A percentile compares a stretch with the other conserved stretches of the same genome.
Conservation (phyloP, 495 filamentous ascomycete genomes). For the Aspergillus haitiensis region DNA sequence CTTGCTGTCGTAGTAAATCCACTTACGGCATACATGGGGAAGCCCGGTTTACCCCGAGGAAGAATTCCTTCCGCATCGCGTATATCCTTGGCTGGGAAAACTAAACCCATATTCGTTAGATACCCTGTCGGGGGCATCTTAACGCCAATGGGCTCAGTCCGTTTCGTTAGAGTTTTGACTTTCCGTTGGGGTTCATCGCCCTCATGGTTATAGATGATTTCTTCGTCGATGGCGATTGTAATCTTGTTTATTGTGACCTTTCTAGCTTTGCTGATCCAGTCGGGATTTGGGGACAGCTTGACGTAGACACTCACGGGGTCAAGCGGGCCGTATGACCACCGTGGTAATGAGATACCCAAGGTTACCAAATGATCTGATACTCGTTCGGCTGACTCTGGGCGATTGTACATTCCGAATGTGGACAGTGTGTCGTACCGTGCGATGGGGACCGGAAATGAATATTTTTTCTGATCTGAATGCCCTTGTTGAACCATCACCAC, state of each 20-base stretch:
- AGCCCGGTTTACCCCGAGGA: slow-evolving; percentile 78
- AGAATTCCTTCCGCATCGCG: slow-evolving; percentile 87
- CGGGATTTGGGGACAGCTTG: slow-evolving; percentile 85
- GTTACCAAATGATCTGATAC: slow-evolving; percentile 90
- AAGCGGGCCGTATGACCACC: slow-evolving; percentile 94
- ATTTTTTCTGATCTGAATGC: slow-evolving; percentile 79
- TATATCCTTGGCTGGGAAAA: slow-evolving; percentile 88
- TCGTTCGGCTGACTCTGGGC: slow-evolving; percentile 80
- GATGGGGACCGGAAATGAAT: slow-evolving; percentile 86
- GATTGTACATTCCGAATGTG: slow-evolving; percentile 99
- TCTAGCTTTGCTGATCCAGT: slow-evolving; percentile 85
- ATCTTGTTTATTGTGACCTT: slow-evolving; percentile 94
- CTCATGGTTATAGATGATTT: slow-evolving; percentile 96
- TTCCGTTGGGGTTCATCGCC: slow-evolving; percentile 96
- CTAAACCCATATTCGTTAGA: slow-evolving; percentile 83
- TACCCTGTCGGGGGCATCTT: slow-evolving; percentile 87
- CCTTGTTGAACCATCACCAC: slow-evolving; percentile 95
- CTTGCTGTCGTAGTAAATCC: slow-evolving; percentile 93
- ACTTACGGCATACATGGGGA: slow-evolving; percentile 83
- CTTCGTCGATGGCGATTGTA: slow-evolving; percentile 91
- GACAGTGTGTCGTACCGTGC: slow-evolving; percentile 93
- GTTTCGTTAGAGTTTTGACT: slow-evolving; percentile 79
- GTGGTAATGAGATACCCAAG: slow-evolving; percentile 82
- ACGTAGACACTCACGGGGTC: slow-evolving; percentile 96
- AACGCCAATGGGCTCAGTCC: slow-evolving; percentile 75